Base-by-base conservation (phyloP, 768 basidiomycete species). In the Termitomyces titanicus region DNA sequence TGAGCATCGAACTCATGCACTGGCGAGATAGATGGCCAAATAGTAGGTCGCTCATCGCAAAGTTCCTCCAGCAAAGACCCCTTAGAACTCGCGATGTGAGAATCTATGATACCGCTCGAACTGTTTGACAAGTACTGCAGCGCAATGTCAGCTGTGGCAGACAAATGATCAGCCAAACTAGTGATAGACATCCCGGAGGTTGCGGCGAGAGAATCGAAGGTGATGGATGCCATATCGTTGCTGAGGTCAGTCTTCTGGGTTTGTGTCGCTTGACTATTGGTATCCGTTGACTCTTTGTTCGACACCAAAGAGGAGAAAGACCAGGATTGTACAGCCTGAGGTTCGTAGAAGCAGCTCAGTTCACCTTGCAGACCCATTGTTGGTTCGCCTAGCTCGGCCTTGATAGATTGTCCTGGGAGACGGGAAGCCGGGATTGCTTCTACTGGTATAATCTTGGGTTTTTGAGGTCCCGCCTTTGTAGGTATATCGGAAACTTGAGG, bases 141-240 rank as follows among this genome's bases (percentile, higher is more conserved):
- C 22, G 73, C 68, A n/a, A 65, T 59, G 31, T 72, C 66, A 24
- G 71, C 71, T 9, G 70, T 68, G 20, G 68, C 67, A 11, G 74
- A 69, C 15, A 75, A 64, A n/a, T 72, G 70, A 20, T 66, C 64
- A 24, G 69, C 69, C 43, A 74, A 64, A 31, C 68, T 61, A 25
- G 70, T 64, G 3, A 71, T 59, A 35, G 70, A 68, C 40, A 74
- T 60, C 31, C 72, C 73, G 51, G 71, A 67, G 48, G 69, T 66
- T 29, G 70, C 67, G 39, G 62, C 66, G 18, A 63, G 53, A 22
- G 54, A 61, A 40, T 66, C 63, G 52, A 71, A 64, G 46, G 64
- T 63, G 47, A 55, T 62, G 18, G 55, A 40, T 8, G 24, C 45
- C 10, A 25, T 53, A 46, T 40, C 45, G n/a, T 29, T 42, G 42